Evolutionary conservation across 192 early-diverging fungal genomes (phyloP).

Genomic region (Pecoramyces ruminantium): DNA sequence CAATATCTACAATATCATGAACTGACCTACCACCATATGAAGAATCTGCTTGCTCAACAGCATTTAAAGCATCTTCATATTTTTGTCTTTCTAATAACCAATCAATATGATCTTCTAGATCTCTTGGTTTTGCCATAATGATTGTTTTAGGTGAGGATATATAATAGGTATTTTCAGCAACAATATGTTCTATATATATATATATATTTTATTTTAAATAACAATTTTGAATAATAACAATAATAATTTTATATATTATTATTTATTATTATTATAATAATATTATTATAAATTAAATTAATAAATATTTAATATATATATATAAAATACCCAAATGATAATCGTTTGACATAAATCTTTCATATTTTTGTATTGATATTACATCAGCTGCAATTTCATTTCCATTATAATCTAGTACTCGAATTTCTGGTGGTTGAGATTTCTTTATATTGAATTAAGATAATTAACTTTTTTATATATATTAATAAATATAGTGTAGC

Average conservation of each 20-base stretch:
- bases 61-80: slow-evolving; percentile 64
- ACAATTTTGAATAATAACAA: no score
- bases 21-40: slow-evolving; percentile 28
- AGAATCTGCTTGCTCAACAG: slow-evolving; percentile 35
- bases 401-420: slow-evolving; percentile 63
- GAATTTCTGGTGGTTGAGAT: slow-evolving; percentile 72
- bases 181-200: neutral
- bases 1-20: slow-evolving; percentile 51
- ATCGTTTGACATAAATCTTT: slow-evolving; percentile 82
- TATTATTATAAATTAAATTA: neutral
- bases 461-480: no score
- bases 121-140: slow-evolving; percentile 72
- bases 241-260: no score
- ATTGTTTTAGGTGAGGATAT: slow-evolving; percentile 89
- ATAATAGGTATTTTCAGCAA: slow-evolving; percentile 65
- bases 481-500: no score
- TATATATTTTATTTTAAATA: no score
- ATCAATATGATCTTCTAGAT: slow-evolving; percentile 79
- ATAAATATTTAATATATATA: no score
- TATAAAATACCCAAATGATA: slow-evolving; percentile 57
- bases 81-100: slow-evolving; percentile 70
- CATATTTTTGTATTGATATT: slow-evolving; percentile 57
- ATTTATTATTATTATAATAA: neutral
- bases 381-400: slow-evolving; percentile 80
- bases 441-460: no score